Evolutionary conservation across 805 yeast genomes (phyloP), one percentile per base, ranked within the genome.

Genomic region (Metschnikowia gelsemii): DNA sequence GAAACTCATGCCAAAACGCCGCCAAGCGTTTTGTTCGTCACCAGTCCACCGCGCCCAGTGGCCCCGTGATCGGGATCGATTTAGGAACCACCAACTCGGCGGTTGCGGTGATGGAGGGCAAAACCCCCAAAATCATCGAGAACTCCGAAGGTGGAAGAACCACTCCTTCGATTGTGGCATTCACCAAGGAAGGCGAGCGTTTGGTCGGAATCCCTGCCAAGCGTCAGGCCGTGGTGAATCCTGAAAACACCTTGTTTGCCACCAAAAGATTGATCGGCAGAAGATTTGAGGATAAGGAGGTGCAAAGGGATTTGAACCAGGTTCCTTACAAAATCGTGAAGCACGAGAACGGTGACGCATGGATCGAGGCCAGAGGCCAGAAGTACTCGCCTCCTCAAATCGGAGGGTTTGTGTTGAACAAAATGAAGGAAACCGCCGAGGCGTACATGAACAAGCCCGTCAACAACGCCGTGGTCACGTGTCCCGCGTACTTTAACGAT

Each of bases 341-440:
- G 75, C 95, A 88, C 78, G 66, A 75, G 51, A 90, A 90, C 64
- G 96, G 96, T 54, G 97, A 90, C 63, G 96, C 96, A 44, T 89
- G 96, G 96, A 80, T 89, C 43, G 88, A 87, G 74, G 89, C 95
- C 49, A 79, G 88, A 56, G 95, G 91, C 55, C 79, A 85, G 66
- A 71, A 74, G 50, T 90, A 89, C 76, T 89, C 96, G 37, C 97
- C 97, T 41, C 90, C 95, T 45, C 96, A 89, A 70, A 86, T 89
- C 57, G 96, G 96, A 61, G 96, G 96, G 42, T 87, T 89, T 61
- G 64, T 89, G 52, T 79, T 89, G 62, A 87, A 87, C 81, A 90
- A 89, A 79, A 90, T 89, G 96, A 90, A 89, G 82, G 96, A 90
- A 76, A 90, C 96, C 54, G 96, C 97, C 53, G 96, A 88, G 72